Conservation (phyloP, 495 filamentous ascomycete genomes). For the Talaromyces stipitatus region DNA sequence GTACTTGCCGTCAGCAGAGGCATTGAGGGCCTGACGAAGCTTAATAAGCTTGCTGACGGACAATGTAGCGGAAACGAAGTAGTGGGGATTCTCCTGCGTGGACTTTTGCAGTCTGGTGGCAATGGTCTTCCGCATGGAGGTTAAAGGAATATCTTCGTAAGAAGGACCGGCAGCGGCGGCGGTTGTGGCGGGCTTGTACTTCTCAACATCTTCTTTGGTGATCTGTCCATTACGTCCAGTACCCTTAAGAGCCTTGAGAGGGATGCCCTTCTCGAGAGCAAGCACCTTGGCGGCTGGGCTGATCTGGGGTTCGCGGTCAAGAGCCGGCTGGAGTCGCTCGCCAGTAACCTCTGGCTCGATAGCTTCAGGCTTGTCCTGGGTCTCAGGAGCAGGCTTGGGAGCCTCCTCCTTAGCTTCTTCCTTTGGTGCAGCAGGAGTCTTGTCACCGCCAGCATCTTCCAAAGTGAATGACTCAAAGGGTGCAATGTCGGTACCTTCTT, state of each 20-base stretch:
- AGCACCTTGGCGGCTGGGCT: constrained; percentile 70
- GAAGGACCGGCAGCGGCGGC: constrained; percentile 50
- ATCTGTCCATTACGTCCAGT: constrained; percentile 80
- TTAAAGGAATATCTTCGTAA: constrained; percentile 79
- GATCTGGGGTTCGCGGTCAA: constrained; percentile 70
- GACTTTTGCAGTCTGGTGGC: constrained; percentile 86
- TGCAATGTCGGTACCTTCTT: constrained; percentile 77
- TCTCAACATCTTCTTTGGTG: constrained; percentile 89
- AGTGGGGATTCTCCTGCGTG: constrained; percentile 89
- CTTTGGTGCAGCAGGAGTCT: constrained; percentile 47
- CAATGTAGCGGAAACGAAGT: constrained; percentile 83
- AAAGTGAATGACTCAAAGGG: constrained; percentile 84
- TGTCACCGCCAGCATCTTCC: constrained; percentile 85
- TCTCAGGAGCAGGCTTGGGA: constrained; percentile 47
- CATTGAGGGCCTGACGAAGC: constrained; percentile 90
- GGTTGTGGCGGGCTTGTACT: constrained; percentile 50
- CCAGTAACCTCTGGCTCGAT: constrained; percentile 67
- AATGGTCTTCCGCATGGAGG: constrained; percentile 96
- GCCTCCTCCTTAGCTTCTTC: constrained; percentile 47
- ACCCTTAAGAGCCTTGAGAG: constrained; percentile 74
- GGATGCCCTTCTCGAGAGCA: constrained; percentile 79
- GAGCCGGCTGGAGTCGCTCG: constrained; percentile 71
- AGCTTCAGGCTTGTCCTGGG: constrained; percentile 48
- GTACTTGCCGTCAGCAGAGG: constrained; percentile 80
- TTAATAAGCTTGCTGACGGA: constrained; percentile 93